Evolutionary conservation across 352 stramenopile species (phyloP).

Genomic region (Phytopythium boreale): DNA sequence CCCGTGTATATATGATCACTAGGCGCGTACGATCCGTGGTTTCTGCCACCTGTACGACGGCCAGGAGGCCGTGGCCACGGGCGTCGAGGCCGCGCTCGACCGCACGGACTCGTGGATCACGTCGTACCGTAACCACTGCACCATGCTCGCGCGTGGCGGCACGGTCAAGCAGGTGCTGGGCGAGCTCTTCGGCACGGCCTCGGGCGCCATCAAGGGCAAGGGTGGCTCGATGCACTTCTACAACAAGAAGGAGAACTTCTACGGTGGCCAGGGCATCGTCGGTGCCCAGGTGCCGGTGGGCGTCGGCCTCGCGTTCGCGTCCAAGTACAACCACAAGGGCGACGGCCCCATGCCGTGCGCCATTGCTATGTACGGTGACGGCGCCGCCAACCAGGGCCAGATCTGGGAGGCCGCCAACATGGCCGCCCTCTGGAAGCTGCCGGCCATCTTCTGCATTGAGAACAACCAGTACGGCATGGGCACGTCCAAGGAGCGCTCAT

Average conservation of each 20-base stretch:
- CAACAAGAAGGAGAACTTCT: slow-evolving; percentile 98
- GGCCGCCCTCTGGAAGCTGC: slow-evolving; percentile 97
- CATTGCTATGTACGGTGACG: slow-evolving; percentile 99
- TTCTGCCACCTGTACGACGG: slow-evolving; percentile 99
- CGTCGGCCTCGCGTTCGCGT: slow-evolving; percentile 96
- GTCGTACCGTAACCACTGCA: slow-evolving; percentile 99
- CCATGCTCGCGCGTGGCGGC: slow-evolving; percentile 93
- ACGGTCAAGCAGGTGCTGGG: slow-evolving; percentile 92
- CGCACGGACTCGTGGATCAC: slow-evolving; percentile 98
- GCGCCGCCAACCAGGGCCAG: slow-evolving; percentile 99
- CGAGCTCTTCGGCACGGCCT: slow-evolving; percentile 95
- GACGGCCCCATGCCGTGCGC: slow-evolving; percentile 89
- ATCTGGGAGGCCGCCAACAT: slow-evolving; percentile 98
- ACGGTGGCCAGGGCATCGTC: slow-evolving; percentile 98
- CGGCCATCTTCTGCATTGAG: slow-evolving; percentile 99
- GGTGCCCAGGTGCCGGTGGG: slow-evolving; percentile 98
- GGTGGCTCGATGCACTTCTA: slow-evolving; percentile 99
- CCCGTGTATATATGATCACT: not conserved
- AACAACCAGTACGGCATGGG: slow-evolving; percentile 99
- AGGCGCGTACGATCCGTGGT: slow-evolving; percentile 94
- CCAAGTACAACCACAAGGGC: slow-evolving; percentile 97
- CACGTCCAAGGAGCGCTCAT: slow-evolving; percentile 96
- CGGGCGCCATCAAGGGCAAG: slow-evolving; percentile 93
- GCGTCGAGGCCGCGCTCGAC: slow-evolving; percentile 95
- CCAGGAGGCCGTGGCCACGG: slow-evolving; percentile 98